Evolutionary conservation across 495 filamentous ascomycete species (phyloP).

Genomic region (Terfezia claveryi): DNA sequence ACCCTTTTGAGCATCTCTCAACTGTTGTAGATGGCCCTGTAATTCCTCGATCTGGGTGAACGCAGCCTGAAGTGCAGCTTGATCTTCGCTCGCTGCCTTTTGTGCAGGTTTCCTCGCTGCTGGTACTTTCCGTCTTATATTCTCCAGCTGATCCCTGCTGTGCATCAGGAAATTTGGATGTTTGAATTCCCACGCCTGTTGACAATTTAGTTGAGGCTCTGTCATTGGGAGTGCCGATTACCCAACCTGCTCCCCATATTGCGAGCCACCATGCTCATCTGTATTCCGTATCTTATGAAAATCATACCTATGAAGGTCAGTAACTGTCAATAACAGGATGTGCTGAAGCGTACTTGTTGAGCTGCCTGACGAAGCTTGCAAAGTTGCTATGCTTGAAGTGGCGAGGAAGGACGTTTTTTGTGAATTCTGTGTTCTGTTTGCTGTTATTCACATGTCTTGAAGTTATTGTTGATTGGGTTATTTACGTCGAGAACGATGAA

Average conservation of each 20-base stretch:
- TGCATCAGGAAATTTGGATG: slow-evolving; percentile 92
- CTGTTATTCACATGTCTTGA: too few species aligned
- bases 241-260: slow-evolving; percentile 75
- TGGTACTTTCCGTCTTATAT: slow-evolving; percentile 88
- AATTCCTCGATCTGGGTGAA: slow-evolving; percentile 77
- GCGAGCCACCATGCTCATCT: slow-evolving; percentile 77
- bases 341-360: slow-evolving; percentile 60
- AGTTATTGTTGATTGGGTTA: too few species aligned
- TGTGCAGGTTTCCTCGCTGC: slow-evolving; percentile 57
- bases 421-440: slow-evolving; percentile 86
- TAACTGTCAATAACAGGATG: not conserved
- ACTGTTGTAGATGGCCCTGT: slow-evolving; percentile 68
- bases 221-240: not conserved
- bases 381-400: slow-evolving; percentile 99
- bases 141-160: slow-evolving; percentile 89
- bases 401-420: slow-evolving; percentile 87
- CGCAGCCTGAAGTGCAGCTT: slow-evolving; percentile 28
- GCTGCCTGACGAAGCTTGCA: slow-evolving; percentile 90
- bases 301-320: slow-evolving; percentile 27
- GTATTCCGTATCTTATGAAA: slow-evolving; percentile 98
- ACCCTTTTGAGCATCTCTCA: slow-evolving; percentile 74
- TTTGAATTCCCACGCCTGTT: slow-evolving; percentile 76
- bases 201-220: not conserved
- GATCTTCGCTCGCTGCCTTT: slow-evolving; percentile 28
- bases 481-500: slow-evolving; percentile 91